Evolutionary conservation across 257 asterid genomes (phyloP).

Genomic region (Forsythia suspensa): DNA sequence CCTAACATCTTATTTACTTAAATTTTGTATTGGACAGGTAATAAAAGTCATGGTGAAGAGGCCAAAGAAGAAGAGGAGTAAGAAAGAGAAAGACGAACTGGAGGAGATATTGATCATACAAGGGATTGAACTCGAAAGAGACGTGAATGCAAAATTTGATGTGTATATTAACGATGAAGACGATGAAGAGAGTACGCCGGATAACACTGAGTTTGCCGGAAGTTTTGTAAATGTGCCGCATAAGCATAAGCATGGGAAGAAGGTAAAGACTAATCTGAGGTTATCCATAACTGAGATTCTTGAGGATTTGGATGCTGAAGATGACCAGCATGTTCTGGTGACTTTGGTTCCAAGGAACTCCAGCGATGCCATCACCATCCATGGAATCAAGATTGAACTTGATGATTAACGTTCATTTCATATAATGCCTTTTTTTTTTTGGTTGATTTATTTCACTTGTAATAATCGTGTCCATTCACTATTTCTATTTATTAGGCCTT

Average conservation of each 20-base stretch:
- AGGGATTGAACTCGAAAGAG: conserved; percentile 56
- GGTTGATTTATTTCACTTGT: background rate
- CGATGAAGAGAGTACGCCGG: conserved; percentile 41
- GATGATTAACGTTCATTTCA: conserved; percentile 29
- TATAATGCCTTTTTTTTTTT: background rate
- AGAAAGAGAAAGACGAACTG: conserved; percentile 58
- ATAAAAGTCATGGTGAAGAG: conserved; percentile 61
- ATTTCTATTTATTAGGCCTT: too few relatives aligned
- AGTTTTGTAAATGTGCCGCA: conserved; percentile 75
- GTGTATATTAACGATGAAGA: conserved; percentile 68
- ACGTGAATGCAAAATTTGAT: conserved; percentile 57
- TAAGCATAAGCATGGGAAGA: conserved; percentile 41
- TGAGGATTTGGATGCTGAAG: conserved; percentile 68
- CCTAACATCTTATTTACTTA: background rate
- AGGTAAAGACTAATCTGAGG: conserved; percentile 50
- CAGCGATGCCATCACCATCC: conserved; percentile 42
- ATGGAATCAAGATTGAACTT: conserved; percentile 57
- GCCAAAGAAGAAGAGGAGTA: conserved; percentile 69
- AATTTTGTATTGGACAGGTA: background rate
- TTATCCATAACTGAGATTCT: conserved; percentile 53
- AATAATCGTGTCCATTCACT: background rate
- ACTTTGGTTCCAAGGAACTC: conserved; percentile 53
- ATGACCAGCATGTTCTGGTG: conserved; percentile 62
- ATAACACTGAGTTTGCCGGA: conserved; percentile 62
- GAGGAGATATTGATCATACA: conserved; percentile 53